Evolutionary conservation across 1,139 yeast species (phyloP).

Genomic region (Yamadazyma spencermartinsiae): DNA sequence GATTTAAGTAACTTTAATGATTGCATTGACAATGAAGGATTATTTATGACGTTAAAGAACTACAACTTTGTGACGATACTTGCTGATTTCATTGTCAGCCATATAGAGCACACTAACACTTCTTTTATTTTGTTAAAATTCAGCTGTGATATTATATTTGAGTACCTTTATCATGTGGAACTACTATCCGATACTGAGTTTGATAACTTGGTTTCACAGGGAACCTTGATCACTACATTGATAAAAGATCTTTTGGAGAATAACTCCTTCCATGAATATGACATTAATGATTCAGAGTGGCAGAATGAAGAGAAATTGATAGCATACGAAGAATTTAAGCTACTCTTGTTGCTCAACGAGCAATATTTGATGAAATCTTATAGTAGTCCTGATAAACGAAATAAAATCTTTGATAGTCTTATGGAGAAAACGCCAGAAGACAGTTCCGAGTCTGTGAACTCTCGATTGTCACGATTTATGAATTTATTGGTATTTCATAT

Average conservation of each 20-base stretch:
- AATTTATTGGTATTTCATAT: slow-evolving; percentile 53
- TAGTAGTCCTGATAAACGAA: slow-evolving; percentile 30
- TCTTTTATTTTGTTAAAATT: slow-evolving; percentile 40
- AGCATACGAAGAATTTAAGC: slow-evolving; percentile 71
- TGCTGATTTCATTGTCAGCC: slow-evolving; percentile 36
- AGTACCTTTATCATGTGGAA: slow-evolving; percentile 41
- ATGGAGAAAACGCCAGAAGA: slow-evolving; percentile 21
- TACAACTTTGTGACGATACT: slow-evolving; percentile 49
- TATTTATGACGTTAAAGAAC: slow-evolving; percentile 33
- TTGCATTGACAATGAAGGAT: slow-evolving; percentile 19
- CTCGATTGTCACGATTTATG: slow-evolving; percentile 36
- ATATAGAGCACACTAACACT: slow-evolving; percentile 24
- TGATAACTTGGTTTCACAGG: slow-evolving; percentile 24
- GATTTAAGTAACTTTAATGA: slow-evolving; percentile 9
- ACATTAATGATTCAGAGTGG: slow-evolving; percentile 35
- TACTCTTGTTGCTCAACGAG: slow-evolving; percentile 76
- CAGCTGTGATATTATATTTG: slow-evolving; percentile 44
- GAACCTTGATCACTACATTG: slow-evolving; percentile 36
- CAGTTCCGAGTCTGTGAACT: slow-evolving; percentile 19
- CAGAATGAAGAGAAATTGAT: slow-evolving; percentile 61
- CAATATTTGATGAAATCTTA: slow-evolving; percentile 74
- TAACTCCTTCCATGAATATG: slow-evolving; percentile 45
- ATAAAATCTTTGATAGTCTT: slow-evolving; percentile 51
- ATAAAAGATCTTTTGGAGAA: slow-evolving; percentile 54
- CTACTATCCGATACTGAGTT: slow-evolving; percentile 38